Evolutionary conservation across 2,329 filamentous ascomycete genomes (phyloP).

Genomic region (Aspergillus fumigatus): DNA sequence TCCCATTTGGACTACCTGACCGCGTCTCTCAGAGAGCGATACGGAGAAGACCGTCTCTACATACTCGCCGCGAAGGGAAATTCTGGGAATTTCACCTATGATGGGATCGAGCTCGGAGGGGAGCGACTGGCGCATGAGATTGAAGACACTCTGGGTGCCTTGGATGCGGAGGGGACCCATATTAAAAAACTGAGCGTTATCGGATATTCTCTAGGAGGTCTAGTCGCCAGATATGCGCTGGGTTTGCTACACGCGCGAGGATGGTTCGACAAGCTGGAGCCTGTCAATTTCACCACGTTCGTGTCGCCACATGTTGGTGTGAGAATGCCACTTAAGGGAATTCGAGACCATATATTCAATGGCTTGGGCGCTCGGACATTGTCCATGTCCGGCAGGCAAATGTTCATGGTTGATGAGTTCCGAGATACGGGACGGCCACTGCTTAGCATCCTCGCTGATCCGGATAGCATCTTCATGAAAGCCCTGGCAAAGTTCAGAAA

Average conservation of each 20-base stretch:
- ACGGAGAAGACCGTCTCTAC: conserved; percentile 49
- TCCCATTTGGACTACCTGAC: conserved; percentile 54
- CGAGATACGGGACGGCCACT: conserved; percentile 76
- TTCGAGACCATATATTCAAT: conserved; percentile 69
- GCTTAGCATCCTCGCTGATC: conserved; percentile 75
- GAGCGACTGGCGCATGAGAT: conserved; percentile 62
- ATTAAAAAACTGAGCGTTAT: conserved; percentile 81
- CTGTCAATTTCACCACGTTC: conserved; percentile 93
- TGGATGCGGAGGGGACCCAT: conserved; percentile 59
- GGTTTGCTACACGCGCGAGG: conserved; percentile 79
- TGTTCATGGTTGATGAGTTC: conserved; percentile 84
- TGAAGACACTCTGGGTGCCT: conserved; percentile 52
- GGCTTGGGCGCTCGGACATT: conserved; percentile 75
- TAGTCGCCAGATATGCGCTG: conserved; percentile 81
- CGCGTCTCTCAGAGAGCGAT: conserved; percentile 47
- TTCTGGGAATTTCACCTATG: conserved; percentile 56
- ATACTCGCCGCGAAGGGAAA: conserved; percentile 55
- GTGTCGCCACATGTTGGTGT: conserved; percentile 80
- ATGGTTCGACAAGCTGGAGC: conserved; percentile 71
- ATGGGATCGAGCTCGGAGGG: conserved; percentile 65
- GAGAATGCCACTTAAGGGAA: conserved; percentile 62
- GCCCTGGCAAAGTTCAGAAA: conserved; percentile 72
- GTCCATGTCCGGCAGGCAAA: conserved; percentile 76
- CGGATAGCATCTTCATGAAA: conserved; percentile 77
- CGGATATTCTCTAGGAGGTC: conserved; percentile 84